A percentile compares a stretch with the other conserved stretches of the same genome.
These are phyloP conservation scores for Chaetomium strumarium DNA, from an alignment of 2,329 filamentous ascomycete genomes.

Conservation along the genomic window DNA sequence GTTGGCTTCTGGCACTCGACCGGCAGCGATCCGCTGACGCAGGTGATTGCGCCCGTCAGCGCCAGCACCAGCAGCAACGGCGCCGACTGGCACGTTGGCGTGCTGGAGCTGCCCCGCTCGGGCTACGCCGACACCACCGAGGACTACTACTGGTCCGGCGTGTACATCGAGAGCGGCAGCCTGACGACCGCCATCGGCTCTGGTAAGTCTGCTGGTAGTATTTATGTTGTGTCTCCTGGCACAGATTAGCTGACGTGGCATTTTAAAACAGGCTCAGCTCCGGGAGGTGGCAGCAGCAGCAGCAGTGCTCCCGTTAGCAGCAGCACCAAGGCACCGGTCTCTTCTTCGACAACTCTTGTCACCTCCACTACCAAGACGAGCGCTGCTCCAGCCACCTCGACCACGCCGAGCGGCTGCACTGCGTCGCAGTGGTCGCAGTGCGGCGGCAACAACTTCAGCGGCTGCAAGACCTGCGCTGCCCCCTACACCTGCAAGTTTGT, in stretches of 20 bases:
- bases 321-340: slow-evolving; percentile 4
- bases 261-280: slow-evolving; percentile 11
- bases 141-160: slow-evolving; percentile 66
- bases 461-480: slow-evolving; percentile 25
- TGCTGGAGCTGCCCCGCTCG: slow-evolving; percentile 56
- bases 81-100: slow-evolving; percentile 67
- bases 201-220: slow-evolving; percentile 12
- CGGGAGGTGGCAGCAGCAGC: slow-evolving; percentile 11
- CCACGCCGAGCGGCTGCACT: slow-evolving; percentile 18
- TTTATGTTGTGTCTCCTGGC: background rate
- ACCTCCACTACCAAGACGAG: slow-evolving; percentile 20
- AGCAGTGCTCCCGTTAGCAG: slow-evolving; percentile 4
- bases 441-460: slow-evolving; percentile 24
- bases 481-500: slow-evolving; percentile 25
- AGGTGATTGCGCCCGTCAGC: slow-evolving; percentile 53
- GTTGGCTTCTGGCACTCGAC: slow-evolving; percentile 68
- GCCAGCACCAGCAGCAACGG: slow-evolving; percentile 60
- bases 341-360: slow-evolving; percentile 16
- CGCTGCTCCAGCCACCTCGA: slow-evolving; percentile 15
- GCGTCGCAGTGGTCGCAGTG: slow-evolving; percentile 26
- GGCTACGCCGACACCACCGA: slow-evolving; percentile 51
- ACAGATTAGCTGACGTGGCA: background rate
- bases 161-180: slow-evolving; percentile 59
- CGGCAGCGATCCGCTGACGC: slow-evolving; percentile 50
- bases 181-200: slow-evolving; percentile 27